These are phyloP conservation scores for Botrytis cinerea DNA, from an alignment of 2,329 filamentous ascomycete genomes.

Conservation along the genomic window DNA sequence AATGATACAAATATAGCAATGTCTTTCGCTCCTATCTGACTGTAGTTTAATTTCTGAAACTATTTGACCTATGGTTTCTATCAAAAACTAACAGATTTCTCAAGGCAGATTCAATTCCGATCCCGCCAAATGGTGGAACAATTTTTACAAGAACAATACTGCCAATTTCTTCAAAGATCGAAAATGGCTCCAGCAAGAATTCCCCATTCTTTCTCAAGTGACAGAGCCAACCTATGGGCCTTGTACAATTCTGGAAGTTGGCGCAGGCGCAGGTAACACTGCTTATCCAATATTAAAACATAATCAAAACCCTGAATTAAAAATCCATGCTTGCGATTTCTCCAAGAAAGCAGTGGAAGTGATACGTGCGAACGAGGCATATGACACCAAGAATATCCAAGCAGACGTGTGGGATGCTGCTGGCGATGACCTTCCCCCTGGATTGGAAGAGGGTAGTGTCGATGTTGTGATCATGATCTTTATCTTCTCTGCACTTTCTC, in stretches of 20 bases:
- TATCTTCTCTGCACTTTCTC: conserved; percentile 90
- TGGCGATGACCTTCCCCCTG: conserved; percentile 71
- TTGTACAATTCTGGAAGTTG: conserved; percentile 80
- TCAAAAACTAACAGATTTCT: conserved; percentile 45
- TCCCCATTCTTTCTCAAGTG: conserved; percentile 79
- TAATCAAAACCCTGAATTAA: conserved; percentile 80
- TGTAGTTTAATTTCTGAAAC: conserved; percentile 35
- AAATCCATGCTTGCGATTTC: conserved; percentile 93
- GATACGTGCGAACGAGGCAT: conserved; percentile 78
- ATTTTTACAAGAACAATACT: conserved; percentile 97
- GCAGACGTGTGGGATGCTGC: conserved; percentile 96
- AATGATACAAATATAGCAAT: conserved; percentile 58
- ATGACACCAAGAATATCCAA: conserved; percentile 70
- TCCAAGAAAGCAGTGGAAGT: conserved; percentile 93
- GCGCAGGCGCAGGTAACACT: conserved; percentile 93
- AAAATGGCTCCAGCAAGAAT: conserved; percentile 96
- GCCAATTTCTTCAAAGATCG: conserved; percentile 98
- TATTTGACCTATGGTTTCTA: conserved; percentile 23
- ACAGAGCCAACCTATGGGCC: conserved; percentile 69
- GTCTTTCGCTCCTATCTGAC: conserved; percentile 78
- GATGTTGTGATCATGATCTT: conserved; percentile 95
- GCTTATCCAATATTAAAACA: conserved; percentile 85
- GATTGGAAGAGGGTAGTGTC: conserved; percentile 73
- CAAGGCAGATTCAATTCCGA: conserved; percentile 80
- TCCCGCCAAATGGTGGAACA: conserved; percentile 96